Evolutionary conservation across 345 rosid genomes (phyloP).

Genomic region (Isatis tinctoria): DNA sequence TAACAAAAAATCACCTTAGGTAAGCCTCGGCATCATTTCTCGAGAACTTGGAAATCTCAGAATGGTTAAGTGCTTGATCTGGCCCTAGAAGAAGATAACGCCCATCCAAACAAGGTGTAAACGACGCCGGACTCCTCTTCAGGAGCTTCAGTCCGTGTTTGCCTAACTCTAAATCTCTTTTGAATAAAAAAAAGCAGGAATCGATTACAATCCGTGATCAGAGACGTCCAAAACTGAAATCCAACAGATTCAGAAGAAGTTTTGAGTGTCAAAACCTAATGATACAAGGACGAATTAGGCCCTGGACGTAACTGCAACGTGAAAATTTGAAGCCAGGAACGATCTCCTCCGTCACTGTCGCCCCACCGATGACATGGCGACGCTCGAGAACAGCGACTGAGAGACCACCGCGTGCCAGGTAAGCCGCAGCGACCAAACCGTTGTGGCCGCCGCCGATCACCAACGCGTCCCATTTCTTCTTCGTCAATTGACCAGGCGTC

Average conservation of each 20-base stretch:
- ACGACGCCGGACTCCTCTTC: conserved; percentile 79
- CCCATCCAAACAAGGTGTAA: conserved; percentile 91
- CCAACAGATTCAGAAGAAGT: background rate
- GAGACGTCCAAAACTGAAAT: background rate
- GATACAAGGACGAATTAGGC: conserved; percentile 77
- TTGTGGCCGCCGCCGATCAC: conserved; percentile 92
- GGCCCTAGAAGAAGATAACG: conserved; percentile 77
- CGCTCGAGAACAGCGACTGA: conserved; percentile 87
- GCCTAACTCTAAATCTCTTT: conserved; percentile 68
- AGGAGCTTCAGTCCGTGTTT: conserved; percentile 83
- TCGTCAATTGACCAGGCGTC: conserved; percentile 25
- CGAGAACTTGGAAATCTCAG: conserved; percentile 91
- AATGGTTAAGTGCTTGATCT: conserved; percentile 50
- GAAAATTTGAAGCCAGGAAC: conserved; percentile 83
- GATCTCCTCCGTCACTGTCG: conserved; percentile 86
- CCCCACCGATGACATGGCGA: conserved; percentile 81
- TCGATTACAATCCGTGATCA: background rate
- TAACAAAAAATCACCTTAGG: conserved; percentile 40
- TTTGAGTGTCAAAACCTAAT: conserved; percentile 42
- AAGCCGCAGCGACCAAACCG: conserved; percentile 84
- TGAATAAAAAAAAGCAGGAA: background rate
- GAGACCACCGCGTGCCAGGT: conserved; percentile 83
- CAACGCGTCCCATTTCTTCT: conserved; percentile 71
- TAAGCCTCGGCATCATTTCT: conserved; percentile 70
- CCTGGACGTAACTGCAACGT: conserved; percentile 89